Conservation (phyloP, 495 filamentous ascomycete species). For the Lophium mytilinum region DNA sequence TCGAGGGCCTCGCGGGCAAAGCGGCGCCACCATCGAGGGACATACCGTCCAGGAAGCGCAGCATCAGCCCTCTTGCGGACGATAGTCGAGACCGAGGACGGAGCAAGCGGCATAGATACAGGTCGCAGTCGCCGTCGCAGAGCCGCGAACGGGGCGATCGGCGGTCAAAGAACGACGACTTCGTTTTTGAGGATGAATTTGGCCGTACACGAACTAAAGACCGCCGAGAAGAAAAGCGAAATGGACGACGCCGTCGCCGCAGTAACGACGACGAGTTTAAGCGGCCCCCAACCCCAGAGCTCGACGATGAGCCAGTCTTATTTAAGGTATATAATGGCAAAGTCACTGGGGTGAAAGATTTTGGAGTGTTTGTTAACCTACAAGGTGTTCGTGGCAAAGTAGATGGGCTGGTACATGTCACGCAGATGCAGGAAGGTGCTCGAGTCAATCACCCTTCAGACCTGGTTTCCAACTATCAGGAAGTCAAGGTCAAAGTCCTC, state of each 20-base stretch:
- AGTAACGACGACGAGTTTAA: slow-evolving; percentile 58
- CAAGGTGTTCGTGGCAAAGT: slow-evolving; percentile 77
- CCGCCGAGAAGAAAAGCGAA: slow-evolving; percentile 28
- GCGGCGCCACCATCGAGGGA: slow-evolving; percentile 34
- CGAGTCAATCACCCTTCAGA: slow-evolving; percentile 90
- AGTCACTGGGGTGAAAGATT: slow-evolving; percentile 88
- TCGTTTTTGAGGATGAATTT: slow-evolving; percentile 52
- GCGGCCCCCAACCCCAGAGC: slow-evolving; percentile 63
- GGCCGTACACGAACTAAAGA: slow-evolving; percentile 41
- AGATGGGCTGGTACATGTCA: slow-evolving; percentile 93
- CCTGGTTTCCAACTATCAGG: slow-evolving; percentile 68
- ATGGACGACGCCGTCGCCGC: slow-evolving; percentile 31
- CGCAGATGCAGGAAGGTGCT: slow-evolving; percentile 78
- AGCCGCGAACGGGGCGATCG: slow-evolving; percentile 33
- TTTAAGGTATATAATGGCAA: slow-evolving; percentile 87
- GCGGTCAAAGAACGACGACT: slow-evolving; percentile 45
- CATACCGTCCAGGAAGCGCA: slow-evolving; percentile 55
- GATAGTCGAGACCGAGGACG: slow-evolving; percentile 42
- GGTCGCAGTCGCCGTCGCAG: slow-evolving; percentile 47
- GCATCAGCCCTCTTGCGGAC: slow-evolving; percentile 61
- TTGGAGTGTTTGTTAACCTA: slow-evolving; percentile 93
- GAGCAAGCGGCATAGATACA: slow-evolving; percentile 43
- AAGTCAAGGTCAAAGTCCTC: slow-evolving; percentile 86
- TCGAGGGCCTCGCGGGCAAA: slow-evolving; percentile 79
- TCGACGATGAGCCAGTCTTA: slow-evolving; percentile 72